phyloP scores from a whole-genome alignment of 2,329 filamentous ascomycete species.

The Neonectria magnoliae region DNA sequence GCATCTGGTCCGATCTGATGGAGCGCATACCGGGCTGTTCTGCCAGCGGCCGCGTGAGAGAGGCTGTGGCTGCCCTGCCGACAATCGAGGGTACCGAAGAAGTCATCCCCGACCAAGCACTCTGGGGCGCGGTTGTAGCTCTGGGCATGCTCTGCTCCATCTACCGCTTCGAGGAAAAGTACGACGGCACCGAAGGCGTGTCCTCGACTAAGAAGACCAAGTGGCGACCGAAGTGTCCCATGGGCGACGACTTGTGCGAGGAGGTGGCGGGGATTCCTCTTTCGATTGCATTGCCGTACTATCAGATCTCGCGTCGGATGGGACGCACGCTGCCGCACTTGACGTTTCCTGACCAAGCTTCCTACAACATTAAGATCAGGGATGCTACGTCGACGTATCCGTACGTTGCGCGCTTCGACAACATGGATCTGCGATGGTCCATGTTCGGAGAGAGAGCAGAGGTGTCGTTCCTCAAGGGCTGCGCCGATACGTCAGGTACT shows the following conservation, averaged over 20 bases:
- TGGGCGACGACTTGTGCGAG: constrained; percentile 62
- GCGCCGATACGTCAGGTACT: constrained; percentile 53
- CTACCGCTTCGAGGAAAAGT: constrained; percentile 62
- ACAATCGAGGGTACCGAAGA: constrained; percentile 60
- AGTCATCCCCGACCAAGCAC: constrained; percentile 60
- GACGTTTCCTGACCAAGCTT: constrained; percentile 63
- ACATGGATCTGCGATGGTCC: constrained; percentile 64
- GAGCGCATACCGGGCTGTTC: constrained; percentile 64
- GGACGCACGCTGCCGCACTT: constrained; percentile 62
- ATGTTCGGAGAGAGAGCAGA: constrained; percentile 64
- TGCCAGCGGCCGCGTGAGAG: constrained; percentile 59
- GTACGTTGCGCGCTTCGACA: constrained; percentile 62
- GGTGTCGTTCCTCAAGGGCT: constrained; percentile 62
- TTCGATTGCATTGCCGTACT: constrained; percentile 60
- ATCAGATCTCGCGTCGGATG: constrained; percentile 61
- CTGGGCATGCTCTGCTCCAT: constrained; percentile 64
- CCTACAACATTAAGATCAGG: constrained; percentile 61
- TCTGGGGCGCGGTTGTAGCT: constrained; percentile 63
- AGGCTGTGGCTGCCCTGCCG: constrained; percentile 59
- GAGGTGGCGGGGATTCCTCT: constrained; percentile 60
- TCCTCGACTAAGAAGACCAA: constrained; percentile 46
- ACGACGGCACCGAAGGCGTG: constrained; percentile 63
- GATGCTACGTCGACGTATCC: constrained; percentile 60
- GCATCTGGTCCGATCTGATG: constrained; percentile 65
- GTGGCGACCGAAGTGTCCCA: constrained; percentile 50